Percentiles rank a stretch among this genome's conserved stretches.
phyloP scores from a whole-genome alignment of 1,139 yeast species.

The Kodamaea sp. region DNA sequence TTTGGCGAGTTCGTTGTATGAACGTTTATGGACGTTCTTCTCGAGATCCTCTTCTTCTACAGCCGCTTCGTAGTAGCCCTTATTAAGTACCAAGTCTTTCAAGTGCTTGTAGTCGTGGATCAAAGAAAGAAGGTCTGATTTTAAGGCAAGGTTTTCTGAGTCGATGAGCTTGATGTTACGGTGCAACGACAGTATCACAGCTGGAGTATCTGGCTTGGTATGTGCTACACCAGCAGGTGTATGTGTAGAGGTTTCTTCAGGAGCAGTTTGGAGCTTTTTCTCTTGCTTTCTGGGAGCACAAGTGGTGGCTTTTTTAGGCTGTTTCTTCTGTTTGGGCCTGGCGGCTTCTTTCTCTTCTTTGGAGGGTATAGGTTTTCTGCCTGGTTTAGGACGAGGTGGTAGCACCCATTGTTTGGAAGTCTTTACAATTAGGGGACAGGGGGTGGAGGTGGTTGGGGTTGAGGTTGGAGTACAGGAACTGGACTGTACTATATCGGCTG shows the following conservation, averaged over 20 bases:
- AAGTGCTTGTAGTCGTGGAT: slow-evolving; percentile 47
- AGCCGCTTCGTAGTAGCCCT: slow-evolving; percentile 9
- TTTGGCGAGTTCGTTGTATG: slow-evolving; percentile 25
- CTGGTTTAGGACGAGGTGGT: slow-evolving; percentile 28
- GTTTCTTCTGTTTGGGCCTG: slow-evolving; percentile 6
- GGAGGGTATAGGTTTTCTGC: slow-evolving; percentile 20
- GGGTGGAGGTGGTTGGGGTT: slow-evolving; percentile 1
- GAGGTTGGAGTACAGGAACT: slow-evolving; percentile 7
- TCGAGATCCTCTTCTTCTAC: slow-evolving; percentile 9
- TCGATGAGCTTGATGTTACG: slow-evolving; percentile 32
- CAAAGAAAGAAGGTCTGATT: slow-evolving; percentile 36
- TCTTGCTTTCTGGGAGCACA: slow-evolving; percentile 5
- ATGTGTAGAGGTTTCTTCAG: not conserved
- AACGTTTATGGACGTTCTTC: slow-evolving; percentile 24
- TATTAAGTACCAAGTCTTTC: slow-evolving; percentile 33
- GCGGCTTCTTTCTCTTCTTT: slow-evolving; percentile 6
- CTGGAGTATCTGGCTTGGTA: not conserved
- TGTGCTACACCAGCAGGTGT: not conserved
- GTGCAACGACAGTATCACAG: slow-evolving; percentile 5
- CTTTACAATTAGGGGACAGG: slow-evolving; percentile 14
- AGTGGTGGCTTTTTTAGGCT: slow-evolving; percentile 5
- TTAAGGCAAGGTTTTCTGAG: slow-evolving; percentile 39
- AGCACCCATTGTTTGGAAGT: slow-evolving; percentile 29
- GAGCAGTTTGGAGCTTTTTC: not conserved
- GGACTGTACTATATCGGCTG: slow-evolving; percentile 12